Conservation (phyloP, 108 stramenopile species). For the Asterionellopsis glacialis region DNA sequence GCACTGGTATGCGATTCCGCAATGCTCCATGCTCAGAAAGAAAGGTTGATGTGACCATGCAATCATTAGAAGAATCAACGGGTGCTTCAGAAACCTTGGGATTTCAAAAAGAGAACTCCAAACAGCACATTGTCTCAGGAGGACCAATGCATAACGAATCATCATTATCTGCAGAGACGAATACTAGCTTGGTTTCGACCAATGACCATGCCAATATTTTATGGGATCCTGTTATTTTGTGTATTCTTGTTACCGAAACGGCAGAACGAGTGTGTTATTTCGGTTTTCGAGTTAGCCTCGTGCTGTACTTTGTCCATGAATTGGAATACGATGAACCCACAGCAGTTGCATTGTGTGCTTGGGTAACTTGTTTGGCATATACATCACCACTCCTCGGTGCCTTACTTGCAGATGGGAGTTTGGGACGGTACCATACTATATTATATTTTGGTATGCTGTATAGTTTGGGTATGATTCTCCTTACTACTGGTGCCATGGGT, state of each 20-base stretch:
- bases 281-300: constrained; percentile 52
- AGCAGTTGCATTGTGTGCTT: constrained; percentile 32
- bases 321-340: constrained; percentile 34
- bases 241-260: constrained; percentile 46
- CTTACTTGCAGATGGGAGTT: constrained; percentile 34
- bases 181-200: too few relatives aligned
- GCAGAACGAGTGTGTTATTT: constrained; percentile 62
- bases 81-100: too few relatives aligned
- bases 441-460: constrained; percentile 41
- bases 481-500: constrained; percentile 27
- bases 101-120: too few relatives aligned
- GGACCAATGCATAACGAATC: too few relatives aligned
- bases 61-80: too few relatives aligned
- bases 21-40: too few relatives aligned
- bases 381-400: constrained; percentile 52
- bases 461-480: constrained; percentile 29
- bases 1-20: too few relatives aligned
- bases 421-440: constrained; percentile 60
- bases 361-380: constrained; percentile 34
- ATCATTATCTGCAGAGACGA: too few relatives aligned
- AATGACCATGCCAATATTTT: too few relatives aligned
- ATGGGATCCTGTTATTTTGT: constrained; percentile 17
- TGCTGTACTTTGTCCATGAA: constrained; percentile 41
- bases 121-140: too few relatives aligned
- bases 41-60: too few relatives aligned